phyloP scores from a whole-genome alignment of 192 early-diverging fungal genomes.

The Jimgerdemannia lactiflua region DNA sequence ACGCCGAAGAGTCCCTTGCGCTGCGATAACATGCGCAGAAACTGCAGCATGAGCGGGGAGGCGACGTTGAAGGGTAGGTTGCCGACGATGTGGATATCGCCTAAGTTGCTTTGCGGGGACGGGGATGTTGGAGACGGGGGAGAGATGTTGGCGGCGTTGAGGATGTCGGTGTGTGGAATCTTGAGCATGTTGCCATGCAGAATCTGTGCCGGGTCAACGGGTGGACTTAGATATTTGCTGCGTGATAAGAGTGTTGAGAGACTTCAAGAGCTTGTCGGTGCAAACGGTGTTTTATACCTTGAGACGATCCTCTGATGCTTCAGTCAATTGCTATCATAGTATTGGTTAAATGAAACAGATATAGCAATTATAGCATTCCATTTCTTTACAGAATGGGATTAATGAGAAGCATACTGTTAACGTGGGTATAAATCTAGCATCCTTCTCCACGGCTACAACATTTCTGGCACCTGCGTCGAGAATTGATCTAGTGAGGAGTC shows the following conservation, averaged over 20 bases:
- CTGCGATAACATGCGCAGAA: constrained; percentile 57
- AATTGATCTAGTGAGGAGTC: constrained; percentile 74
- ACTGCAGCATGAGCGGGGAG: constrained; percentile 64
- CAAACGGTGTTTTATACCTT: constrained; percentile 18
- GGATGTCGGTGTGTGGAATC: constrained; percentile 50
- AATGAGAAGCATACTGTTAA: constrained; percentile 37
- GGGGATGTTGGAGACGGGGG: background rate
- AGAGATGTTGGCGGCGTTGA: constrained; percentile 25
- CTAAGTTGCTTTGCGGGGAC: background rate
- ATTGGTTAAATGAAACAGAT: background rate
- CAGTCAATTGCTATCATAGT: constrained; percentile 58
- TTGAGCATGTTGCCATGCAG: constrained; percentile 67
- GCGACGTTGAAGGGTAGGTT: constrained; percentile 81
- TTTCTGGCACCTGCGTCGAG: constrained; percentile 58
- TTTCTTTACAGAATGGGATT: background rate
- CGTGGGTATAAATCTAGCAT: constrained; percentile 63
- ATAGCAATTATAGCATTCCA: background rate
- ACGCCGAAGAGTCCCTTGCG: constrained; percentile 59
- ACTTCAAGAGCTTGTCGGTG: background rate
- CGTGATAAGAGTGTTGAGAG: too few relatives aligned
- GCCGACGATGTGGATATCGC: constrained; percentile 47
- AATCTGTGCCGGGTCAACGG: constrained; percentile 8
- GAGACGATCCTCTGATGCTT: constrained; percentile 56
- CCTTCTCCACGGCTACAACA: constrained; percentile 74
- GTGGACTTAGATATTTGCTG: background rate